Evolutionary conservation across 345 rosid species (phyloP).

Genomic region (Anacardium occidentale): DNA sequence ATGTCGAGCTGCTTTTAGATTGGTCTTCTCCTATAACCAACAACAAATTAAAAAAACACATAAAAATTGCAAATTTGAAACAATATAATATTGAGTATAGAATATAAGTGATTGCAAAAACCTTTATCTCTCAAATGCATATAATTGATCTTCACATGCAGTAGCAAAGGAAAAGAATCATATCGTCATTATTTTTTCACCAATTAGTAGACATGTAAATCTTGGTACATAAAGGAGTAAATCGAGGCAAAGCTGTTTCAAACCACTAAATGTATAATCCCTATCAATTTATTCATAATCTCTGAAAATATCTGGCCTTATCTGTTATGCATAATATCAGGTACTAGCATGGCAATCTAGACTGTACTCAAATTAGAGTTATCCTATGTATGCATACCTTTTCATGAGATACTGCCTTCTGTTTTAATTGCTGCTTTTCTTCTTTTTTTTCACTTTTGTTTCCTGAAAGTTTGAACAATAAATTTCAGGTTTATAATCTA

Average conservation of each 20-base stretch:
- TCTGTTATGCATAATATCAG: neutral
- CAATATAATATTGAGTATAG: neutral
- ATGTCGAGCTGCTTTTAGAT: slow-evolving; percentile 25
- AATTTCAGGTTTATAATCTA: slow-evolving; percentile 11
- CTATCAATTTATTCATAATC: neutral
- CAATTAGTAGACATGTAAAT: neutral
- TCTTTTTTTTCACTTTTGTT: slow-evolving; percentile 32
- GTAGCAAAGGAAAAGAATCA: neutral
- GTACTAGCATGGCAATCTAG: slow-evolving; percentile 3
- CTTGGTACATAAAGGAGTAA: neutral
- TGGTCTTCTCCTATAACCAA: slow-evolving; percentile 42
- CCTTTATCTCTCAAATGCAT: neutral
- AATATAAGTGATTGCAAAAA: neutral
- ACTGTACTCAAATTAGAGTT: neutral
- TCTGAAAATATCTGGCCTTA: neutral
- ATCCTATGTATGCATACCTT: slow-evolving; percentile 40
- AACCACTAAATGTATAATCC: neutral
- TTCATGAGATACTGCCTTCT: slow-evolving; percentile 31
- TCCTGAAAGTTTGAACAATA: slow-evolving; percentile 40
- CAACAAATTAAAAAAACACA: slow-evolving; percentile 13
- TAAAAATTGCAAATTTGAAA: neutral
- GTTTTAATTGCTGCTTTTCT: slow-evolving; percentile 31
- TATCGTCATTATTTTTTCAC: neutral
- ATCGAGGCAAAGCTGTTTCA: neutral
- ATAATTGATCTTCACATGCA: neutral